A percentile compares a stretch with the other conserved stretches of the same genome.
These are phyloP conservation scores for Globisporangium paroecandrum DNA, from an alignment of 352 stramenopile genomes.

Conservation along the genomic window DNA sequence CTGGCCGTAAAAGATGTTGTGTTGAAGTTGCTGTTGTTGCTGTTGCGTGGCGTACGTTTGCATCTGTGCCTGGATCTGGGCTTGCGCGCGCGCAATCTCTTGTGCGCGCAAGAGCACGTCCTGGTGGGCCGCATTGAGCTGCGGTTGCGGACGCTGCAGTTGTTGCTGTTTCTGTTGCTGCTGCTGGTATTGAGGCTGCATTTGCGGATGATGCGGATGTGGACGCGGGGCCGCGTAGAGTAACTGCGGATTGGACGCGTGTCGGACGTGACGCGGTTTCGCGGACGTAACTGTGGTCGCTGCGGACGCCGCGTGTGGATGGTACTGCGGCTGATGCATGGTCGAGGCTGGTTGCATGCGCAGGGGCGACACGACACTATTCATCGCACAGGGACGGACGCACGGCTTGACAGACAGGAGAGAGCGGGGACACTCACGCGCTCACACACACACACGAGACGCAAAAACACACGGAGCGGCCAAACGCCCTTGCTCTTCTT, in stretches of 20 bases:
- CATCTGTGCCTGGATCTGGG: slow-evolving; percentile 37
- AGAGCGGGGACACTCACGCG: not conserved
- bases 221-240: not conserved
- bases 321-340: slow-evolving; percentile 13
- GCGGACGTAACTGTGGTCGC: not conserved
- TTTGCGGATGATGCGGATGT: not conserved
- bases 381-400: slow-evolving; percentile 10
- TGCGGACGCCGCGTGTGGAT: not conserved
- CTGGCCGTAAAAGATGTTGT: slow-evolving; percentile 15
- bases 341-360: slow-evolving; percentile 13
- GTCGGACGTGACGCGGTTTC: slow-evolving; percentile 4
- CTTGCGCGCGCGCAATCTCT: slow-evolving; percentile 25
- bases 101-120: slow-evolving; percentile 27
- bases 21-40: not conserved
- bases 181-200: not conserved
- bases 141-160: not conserved
- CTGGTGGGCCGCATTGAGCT: slow-evolving; percentile 6
- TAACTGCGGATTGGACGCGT: slow-evolving; percentile 8
- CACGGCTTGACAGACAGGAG: slow-evolving; percentile 2
- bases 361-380: slow-evolving; percentile 21
- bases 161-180: not conserved
- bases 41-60: slow-evolving; percentile 23
- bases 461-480: slow-evolving; percentile 5
- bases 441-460: slow-evolving; percentile 3
- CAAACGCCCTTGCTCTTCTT: not conserved